Base-by-base conservation (phyloP, 306 rosid genomes). In the Macrotyloma uniflorum region DNA sequence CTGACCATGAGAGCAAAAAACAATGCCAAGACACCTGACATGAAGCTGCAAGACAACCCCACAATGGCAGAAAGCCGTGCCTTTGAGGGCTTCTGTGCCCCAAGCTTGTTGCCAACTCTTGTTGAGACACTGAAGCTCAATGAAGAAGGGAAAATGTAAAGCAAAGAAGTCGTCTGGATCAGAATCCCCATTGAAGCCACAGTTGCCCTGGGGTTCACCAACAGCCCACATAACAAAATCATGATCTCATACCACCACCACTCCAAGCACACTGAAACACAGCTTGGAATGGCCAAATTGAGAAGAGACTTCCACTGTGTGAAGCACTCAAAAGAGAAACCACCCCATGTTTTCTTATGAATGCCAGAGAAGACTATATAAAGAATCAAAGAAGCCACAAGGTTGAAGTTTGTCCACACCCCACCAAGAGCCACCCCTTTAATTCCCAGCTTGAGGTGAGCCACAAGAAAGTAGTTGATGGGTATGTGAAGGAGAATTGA, bases 201-300 rank as follows among this genome's bases (percentile, higher is more conserved):
- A 1, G 97, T 94, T 42, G 92, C 88, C 58, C 43, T 81, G 1
- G 98, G 97, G 49, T 88, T 89, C 1, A 80, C 0, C 10, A 94
- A 33, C 54, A 89, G 55, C 0, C 98, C 98, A 26, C 98, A 94
- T 8, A 94, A 83, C 55, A 94, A 22, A 24, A 88, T 94, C 98
- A 94, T 92, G 67, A 94, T 92, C 81, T 94, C 98, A 65, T 94
- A 94, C 98, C 98, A 94, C 98, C 98, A 94, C 98, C 98, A 94
- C 78, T 94, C 98, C 16, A 94, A 86, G 49, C 98, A 94, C 8
- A 94, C 95, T 0, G 98, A 94, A 59, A 94, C 74, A 84, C 98
- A 94, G 80, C 97, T 92, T 6, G 98, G 95, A 13, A 94, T 80
- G 1, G 98, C 94, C 59, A 94, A 54, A 69, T 85, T 86, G 5